Evolutionary conservation across 495 filamentous ascomycete species (phyloP), one percentile per base, ranked within the genome.

Genomic region (Diplogelasinospora grovesii): DNA sequence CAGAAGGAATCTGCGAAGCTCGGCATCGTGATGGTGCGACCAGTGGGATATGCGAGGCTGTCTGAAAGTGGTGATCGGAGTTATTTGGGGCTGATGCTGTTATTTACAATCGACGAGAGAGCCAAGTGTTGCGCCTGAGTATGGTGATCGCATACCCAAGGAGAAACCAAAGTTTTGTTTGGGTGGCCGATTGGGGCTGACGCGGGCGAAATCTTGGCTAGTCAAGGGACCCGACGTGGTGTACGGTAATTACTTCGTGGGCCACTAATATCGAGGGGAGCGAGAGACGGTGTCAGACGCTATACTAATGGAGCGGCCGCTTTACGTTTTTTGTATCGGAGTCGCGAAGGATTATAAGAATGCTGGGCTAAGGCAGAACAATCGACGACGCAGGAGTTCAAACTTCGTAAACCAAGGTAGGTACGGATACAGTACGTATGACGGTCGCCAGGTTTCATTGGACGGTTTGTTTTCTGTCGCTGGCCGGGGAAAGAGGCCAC

Each of bases 1-100:
- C 89, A 96, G 65, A 96, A 95, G 5, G 89, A 93, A 67, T 90
- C 87, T 46, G 87, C 79, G 65, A 96, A 96, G 27, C 83, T 77
- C 48, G 84, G 82, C 86, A 90, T 90, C 45, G 56, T 63, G 41
- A 37, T 13, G 28, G 36, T 36, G 43, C n/a, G n/a, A 5, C 10
- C 5, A 8, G 15, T 13, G 25, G 15, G 23, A 11, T 8, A 9
- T 16, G 27, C 11, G 36, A 28, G n/a, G 21, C 8, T 8, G 5
- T 5, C n/a, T 31, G 28, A 5, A 33, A 15, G 30, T 33, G 7
- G 30, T 9, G 30, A 18, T 2, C 21, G 30, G 13, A 18, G 30
- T 18, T 33, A 18, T 18, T 33, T 18, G 8, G 30, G 15, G 7
- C 28, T 13, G n/a, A n/a, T n/a, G n/a, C n/a, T n/a, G n/a, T n/a